Base-by-base conservation (phyloP, 2,329 filamentous ascomycete genomes). In the Teratosphaeria nubilosa region DNA sequence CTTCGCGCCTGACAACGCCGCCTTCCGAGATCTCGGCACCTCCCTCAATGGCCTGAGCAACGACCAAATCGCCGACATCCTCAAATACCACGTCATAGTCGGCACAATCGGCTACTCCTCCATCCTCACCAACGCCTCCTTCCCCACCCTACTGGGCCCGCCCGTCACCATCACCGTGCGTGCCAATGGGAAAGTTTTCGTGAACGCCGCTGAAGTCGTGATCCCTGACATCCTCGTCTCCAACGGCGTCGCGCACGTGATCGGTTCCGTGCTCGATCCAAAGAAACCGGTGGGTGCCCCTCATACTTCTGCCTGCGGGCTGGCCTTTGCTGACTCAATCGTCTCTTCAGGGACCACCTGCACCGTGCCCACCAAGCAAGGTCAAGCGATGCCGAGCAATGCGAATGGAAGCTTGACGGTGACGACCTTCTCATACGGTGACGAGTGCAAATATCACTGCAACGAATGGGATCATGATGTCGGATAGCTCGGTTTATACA, bases 41-140 rank as follows among this genome's bases (percentile, higher is more conserved):
- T 73, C 78, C 2, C 67, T 83, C 11, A 68, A 71, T 32, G 76
- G 77, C 58, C 69, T 85, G 30, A 75, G 75, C 22, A 67, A 71
- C 0, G 70, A 76, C 4, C 70, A 82, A 14, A 74, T 87, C 1
- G 69, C 75, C 1, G 70, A 70, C 31, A 77, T 88, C 55, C 75
- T 88, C 32, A 72, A 77, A 27, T 89, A 89, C 72, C 86, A 90
- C 68, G 77, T 88, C 55, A 72, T 88, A 51, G 75, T 76, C 51
- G 78, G 78, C 51, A 75, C 75, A 7, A 76, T 85, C 1, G 74
- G 73, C 56, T 87, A 86, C 72, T 80, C 77, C 54, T 64, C 57
- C 53, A 60, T 59, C 27, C 73, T 82, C 22, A 63, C 63, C 62
- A 75, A 75, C 34, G 74, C 66, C 30, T 68, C 56, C 37, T 63